A percentile compares a stretch with the other conserved stretches of the same genome.
Conservation (phyloP, 2,329 filamentous ascomycete species). For the Madurella fahalii region DNA sequence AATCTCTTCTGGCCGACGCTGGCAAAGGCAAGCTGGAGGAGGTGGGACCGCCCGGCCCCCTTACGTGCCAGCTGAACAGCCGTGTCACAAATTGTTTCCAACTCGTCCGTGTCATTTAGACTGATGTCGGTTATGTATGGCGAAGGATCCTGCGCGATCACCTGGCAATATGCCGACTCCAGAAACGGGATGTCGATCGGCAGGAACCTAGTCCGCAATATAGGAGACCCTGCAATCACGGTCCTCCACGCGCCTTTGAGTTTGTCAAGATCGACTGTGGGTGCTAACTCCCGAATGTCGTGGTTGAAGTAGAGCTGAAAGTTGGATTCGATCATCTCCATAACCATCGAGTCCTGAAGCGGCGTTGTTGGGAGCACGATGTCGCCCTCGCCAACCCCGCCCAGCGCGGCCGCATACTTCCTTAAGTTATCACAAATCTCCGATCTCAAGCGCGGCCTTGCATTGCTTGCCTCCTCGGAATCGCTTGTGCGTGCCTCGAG, state of each 20-base stretch:
- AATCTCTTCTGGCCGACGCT: slow-evolving; percentile 35
- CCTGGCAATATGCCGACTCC: slow-evolving; percentile 47
- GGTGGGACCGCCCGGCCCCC: slow-evolving; percentile 32
- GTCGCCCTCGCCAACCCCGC: slow-evolving; percentile 44
- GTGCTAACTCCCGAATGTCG: slow-evolving; percentile 62
- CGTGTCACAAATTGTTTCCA: slow-evolving; percentile 34
- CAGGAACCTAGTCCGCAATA: slow-evolving; percentile 71
- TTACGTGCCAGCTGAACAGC: slow-evolving; percentile 37
- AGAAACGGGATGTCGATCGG: slow-evolving; percentile 59
- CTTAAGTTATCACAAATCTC: slow-evolving; percentile 31
- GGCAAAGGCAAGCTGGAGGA: slow-evolving; percentile 50
- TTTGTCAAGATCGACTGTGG: slow-evolving; percentile 49
- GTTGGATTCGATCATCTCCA: slow-evolving; percentile 72
- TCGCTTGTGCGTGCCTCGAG: slow-evolving; percentile 5
- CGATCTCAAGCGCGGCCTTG: not conserved
- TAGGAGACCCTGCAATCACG: slow-evolving; percentile 59
- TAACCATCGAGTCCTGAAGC: slow-evolving; percentile 81
- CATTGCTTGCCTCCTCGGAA: not conserved
- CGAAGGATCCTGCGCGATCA: slow-evolving; percentile 34
- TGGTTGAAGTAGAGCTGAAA: slow-evolving; percentile 82
- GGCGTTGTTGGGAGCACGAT: slow-evolving; percentile 70
- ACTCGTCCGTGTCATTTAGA: slow-evolving; percentile 31
- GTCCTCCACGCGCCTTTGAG: slow-evolving; percentile 59
- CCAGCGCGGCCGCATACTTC: slow-evolving; percentile 34
- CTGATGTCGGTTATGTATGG: slow-evolving; percentile 23